These are phyloP conservation scores for Rhododendron ferrugineum DNA, from an alignment of 148 eudicot genomes.

Conservation along the genomic window DNA sequence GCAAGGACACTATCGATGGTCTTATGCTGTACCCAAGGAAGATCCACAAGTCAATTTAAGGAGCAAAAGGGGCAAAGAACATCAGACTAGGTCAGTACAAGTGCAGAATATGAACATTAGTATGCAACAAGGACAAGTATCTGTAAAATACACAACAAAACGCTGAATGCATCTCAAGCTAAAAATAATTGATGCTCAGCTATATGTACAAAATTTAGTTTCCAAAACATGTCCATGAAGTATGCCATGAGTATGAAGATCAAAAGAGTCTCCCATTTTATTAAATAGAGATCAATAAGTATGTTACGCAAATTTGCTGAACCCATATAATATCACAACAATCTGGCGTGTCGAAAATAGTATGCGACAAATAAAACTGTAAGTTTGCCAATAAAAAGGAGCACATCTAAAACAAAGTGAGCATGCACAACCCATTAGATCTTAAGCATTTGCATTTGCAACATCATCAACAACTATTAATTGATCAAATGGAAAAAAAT, in stretches of 20 bases:
- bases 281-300: not conserved
- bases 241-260: not conserved
- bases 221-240: not conserved
- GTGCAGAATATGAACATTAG: not conserved
- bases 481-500: not conserved
- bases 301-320: not conserved
- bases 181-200: not conserved
- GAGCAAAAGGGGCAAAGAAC: not conserved
- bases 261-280: not conserved
- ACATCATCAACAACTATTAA: not conserved
- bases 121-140: not conserved
- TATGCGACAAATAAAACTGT: not conserved
- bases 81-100: not conserved
- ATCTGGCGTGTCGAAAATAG: not conserved
- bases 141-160: not conserved
- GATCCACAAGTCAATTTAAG: constrained; percentile 1
- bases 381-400: not conserved
- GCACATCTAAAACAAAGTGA: not conserved
- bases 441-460: not conserved
- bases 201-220: not conserved
- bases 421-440: not conserved
- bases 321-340: not conserved
- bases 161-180: not conserved
- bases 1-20: constrained; percentile 88
- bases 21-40: constrained; percentile 51